phyloP scores from a whole-genome alignment of 306 rosid species.

The Fragaria ananassa region DNA sequence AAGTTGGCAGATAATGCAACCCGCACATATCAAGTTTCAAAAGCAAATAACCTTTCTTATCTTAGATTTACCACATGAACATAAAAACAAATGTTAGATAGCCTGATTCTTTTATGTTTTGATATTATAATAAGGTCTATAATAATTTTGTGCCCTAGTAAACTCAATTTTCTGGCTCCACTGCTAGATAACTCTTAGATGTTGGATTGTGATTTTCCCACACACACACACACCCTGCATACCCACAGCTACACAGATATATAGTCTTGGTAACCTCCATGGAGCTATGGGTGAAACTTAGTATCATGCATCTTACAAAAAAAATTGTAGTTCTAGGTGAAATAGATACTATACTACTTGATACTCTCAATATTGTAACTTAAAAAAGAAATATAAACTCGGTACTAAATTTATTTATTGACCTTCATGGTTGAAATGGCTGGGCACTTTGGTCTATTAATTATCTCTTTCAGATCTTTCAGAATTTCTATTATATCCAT shows the following conservation, averaged over 20 bases:
- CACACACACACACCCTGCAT: background rate
- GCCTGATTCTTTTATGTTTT: too few species aligned
- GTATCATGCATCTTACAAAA: background rate
- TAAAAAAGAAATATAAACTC: background rate
- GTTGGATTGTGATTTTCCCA: background rate
- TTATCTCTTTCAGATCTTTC: slow-evolving; percentile 11
- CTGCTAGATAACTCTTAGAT: background rate
- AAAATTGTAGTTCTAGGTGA: background rate
- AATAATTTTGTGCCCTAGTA: too few species aligned
- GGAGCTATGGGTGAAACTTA: background rate
- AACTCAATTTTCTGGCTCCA: too few species aligned
- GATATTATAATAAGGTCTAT: too few species aligned
- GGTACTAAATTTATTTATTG: background rate
- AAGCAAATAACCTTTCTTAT: background rate
- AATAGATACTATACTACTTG: background rate
- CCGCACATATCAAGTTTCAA: background rate
- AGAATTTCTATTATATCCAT: slow-evolving; percentile 16
- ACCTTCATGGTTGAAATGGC: slow-evolving; percentile 8
- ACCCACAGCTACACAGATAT: background rate
- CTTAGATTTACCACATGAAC: background rate
- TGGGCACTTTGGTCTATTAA: background rate
- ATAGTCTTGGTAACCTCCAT: background rate
- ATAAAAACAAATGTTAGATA: too few species aligned
- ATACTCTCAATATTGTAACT: background rate
- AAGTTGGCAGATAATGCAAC: background rate